phyloP scores from a whole-genome alignment of 1,284 basidiomycete species.

The Entoloma clypeatum region DNA sequence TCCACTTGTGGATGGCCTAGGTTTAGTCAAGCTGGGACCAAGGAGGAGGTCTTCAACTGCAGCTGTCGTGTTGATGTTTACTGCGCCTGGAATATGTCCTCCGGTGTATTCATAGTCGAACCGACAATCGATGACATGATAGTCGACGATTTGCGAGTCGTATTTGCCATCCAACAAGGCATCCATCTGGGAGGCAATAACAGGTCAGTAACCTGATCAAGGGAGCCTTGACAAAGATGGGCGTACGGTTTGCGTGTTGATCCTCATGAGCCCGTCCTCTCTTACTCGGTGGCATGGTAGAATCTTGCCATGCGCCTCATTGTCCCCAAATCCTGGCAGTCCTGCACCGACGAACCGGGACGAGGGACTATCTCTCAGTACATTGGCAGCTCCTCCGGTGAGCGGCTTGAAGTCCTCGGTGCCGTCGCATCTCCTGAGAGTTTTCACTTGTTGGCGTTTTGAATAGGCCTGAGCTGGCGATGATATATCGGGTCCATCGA shows the following conservation, averaged over 20 bases:
- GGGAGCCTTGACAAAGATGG: constrained; percentile 3
- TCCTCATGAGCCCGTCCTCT: constrained; percentile 94
- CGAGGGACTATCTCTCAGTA: constrained; percentile 51
- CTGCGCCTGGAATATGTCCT: constrained; percentile 88
- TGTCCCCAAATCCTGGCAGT: constrained; percentile 83
- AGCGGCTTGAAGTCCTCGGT: constrained; percentile 73
- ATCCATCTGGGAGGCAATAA: constrained; percentile 55
- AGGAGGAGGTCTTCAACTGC: constrained; percentile 83
- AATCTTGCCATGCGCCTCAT: constrained; percentile 89
- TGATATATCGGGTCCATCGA: constrained; percentile 62
- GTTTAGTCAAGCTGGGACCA: constrained; percentile 52
- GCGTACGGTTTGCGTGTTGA: constrained; percentile 76
- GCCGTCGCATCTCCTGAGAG: constrained; percentile 70
- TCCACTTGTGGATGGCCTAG: constrained; percentile 79
- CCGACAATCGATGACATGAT: constrained; percentile 90
- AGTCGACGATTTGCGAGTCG: constrained; percentile 60
- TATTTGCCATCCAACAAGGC: constrained; percentile 73
- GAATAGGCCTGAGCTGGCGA: constrained; percentile 76
- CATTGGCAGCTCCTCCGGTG: constrained; percentile 54
- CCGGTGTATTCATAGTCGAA: constrained; percentile 97
- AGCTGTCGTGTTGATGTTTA: constrained; percentile 86
- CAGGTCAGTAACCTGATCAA: constrained; percentile 12
- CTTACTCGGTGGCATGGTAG: constrained; percentile 91
- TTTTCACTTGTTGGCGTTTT: constrained; percentile 67
- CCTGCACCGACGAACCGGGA: constrained; percentile 53